Evolutionary conservation across 495 filamentous ascomycete species (phyloP), one percentile per base, ranked within the genome.

Genomic region (Penicillium egyptiacum): DNA sequence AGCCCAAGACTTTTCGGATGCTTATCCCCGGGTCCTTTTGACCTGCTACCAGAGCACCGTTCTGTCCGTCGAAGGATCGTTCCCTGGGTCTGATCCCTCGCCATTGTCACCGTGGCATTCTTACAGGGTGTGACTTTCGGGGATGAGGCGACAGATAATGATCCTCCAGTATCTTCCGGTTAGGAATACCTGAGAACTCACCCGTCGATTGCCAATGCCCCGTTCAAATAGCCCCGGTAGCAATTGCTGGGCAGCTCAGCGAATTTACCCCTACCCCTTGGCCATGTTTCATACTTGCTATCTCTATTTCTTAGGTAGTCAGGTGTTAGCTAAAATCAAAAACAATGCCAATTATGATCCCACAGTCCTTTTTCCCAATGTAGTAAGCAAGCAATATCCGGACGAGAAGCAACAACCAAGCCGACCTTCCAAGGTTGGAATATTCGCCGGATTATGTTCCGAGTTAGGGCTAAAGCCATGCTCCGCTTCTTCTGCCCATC

Each of bases 211-310:
- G 28, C 51, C 50, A 16, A 52, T 58, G 53, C 51, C 23, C 53
- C 51, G 46, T 49, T 42, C 57, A 51, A 22, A 43, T 46, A 42
- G 35, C 33, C 47, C 46, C 55, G 48, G 42, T 60, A 57, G 52
- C 22, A 33, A 53, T 52, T 58, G 53, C 51, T 40, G 63, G 54
- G 63, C 60, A 47, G 43, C 58, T 57, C 63, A 53, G 43, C 37
- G 57, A 50, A 53, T 60, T 56, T 58, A 8, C 25, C 51, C 56
- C 48, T 53, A 19, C 44, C 58, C 45, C 26, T 59, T 45, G 57
- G 58, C 53, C 53, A 58, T 57, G 56, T 57, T 56, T 57, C 47
- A 50, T 64, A 41, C 52, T 59, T 63, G 62, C 55, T 43, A 55
- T 59, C 58, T 42, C 50, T 61, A 17, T 61, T 28, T 31, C 14